These are phyloP conservation scores for Didymella glomerata DNA, from an alignment of 2,329 filamentous ascomycete species.

Conservation along the genomic window DNA sequence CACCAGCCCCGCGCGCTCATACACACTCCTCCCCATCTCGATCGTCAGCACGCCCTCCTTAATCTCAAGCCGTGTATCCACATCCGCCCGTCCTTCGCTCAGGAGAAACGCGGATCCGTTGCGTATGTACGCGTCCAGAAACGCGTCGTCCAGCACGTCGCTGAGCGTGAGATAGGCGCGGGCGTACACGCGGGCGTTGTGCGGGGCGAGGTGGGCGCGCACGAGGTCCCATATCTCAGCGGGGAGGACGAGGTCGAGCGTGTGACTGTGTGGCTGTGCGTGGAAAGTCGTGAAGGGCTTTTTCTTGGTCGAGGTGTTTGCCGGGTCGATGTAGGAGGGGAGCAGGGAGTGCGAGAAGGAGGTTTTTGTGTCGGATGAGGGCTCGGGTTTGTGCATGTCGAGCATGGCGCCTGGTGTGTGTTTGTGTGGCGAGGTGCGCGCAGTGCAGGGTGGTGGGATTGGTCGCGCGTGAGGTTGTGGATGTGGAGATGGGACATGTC, in stretches of 20 bases:
- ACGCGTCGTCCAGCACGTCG: constrained; percentile 75
- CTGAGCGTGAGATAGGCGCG: constrained; percentile 76
- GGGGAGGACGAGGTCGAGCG: constrained; percentile 77
- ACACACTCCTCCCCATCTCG: constrained; percentile 80
- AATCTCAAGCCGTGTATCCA: constrained; percentile 77
- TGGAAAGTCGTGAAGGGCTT: constrained; percentile 78
- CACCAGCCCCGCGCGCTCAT: constrained; percentile 81
- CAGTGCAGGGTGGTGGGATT: no score
- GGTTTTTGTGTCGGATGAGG: constrained; percentile 67
- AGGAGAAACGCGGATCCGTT: constrained; percentile 82
- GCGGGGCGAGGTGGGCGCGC: constrained; percentile 59
- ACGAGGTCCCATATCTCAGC: constrained; percentile 66
- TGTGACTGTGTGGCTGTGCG: constrained; percentile 72
- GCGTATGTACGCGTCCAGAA: constrained; percentile 87
- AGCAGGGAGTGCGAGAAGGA: constrained; percentile 75
- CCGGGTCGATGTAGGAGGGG: constrained; percentile 72
- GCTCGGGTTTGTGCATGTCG: constrained; percentile 44
- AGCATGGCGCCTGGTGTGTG: no score
- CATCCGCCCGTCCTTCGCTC: constrained; percentile 75
- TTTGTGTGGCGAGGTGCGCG: no score
- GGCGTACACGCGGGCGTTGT: constrained; percentile 62
- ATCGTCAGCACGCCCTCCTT: constrained; percentile 75
- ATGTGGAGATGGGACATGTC: neutral
- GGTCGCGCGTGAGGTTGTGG: no score
- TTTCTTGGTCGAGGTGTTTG: constrained; percentile 64